Evolutionary conservation across 352 stramenopile species (phyloP).

Genomic region (Phytophthora cajani): DNA sequence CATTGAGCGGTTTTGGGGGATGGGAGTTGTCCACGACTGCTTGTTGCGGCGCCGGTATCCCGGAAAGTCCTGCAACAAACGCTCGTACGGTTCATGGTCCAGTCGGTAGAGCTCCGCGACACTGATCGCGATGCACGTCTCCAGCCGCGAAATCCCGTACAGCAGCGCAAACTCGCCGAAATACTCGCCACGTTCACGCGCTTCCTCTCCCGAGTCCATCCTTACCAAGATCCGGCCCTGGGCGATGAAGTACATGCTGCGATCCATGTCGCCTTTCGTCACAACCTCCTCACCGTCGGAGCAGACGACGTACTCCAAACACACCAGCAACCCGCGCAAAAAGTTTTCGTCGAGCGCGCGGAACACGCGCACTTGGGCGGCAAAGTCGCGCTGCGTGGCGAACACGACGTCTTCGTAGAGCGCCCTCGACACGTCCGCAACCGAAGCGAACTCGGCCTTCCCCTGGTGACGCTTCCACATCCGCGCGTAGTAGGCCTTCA

Average conservation of each 20-base stretch:
- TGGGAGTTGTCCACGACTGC: conserved; percentile 51
- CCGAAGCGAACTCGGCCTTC: conserved; percentile 54
- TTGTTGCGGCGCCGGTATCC: conserved; percentile 62
- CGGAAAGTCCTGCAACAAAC: conserved; percentile 67
- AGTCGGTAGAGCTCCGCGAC: conserved; percentile 73
- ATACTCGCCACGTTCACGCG: conserved; percentile 65
- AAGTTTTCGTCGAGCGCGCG: conserved; percentile 64
- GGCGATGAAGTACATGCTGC: conserved; percentile 86
- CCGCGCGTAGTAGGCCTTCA: conserved; percentile 75
- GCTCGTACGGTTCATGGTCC: conserved; percentile 72
- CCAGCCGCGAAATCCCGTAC: conserved; percentile 64
- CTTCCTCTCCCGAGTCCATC: conserved; percentile 47
- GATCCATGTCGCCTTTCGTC: conserved; percentile 65
- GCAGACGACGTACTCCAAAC: conserved; percentile 71
- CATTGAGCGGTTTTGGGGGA: not conserved
- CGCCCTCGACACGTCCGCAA: conserved; percentile 51
- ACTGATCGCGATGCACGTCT: conserved; percentile 66
- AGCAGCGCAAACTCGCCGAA: conserved; percentile 70
- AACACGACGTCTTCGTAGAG: conserved; percentile 71
- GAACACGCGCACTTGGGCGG: conserved; percentile 57
- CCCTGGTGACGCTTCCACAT: conserved; percentile 60
- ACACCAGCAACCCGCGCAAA: conserved; percentile 62
- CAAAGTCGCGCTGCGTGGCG: conserved; percentile 55
- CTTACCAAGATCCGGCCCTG: conserved; percentile 69
- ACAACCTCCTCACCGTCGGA: conserved; percentile 70